Evolutionary conservation across 306 rosid species (phyloP).

Genomic region (apple (Malus domestica)): ASM211411v1 NC_041802.1:14846501-14847000

Average conservation of each 20-base stretch:
- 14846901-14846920: constrained; percentile 15
- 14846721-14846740: neutral
- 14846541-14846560: neutral
- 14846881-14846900: neutral
- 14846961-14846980: neutral
- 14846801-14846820: constrained; percentile 30
- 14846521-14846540: constrained; percentile 13
- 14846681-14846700: constrained; percentile 15
- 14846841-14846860: constrained; percentile 5
- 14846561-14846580: neutral
- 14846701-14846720: neutral
- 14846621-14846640: neutral
- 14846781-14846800: constrained; percentile 19
- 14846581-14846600: neutral
- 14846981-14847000: constrained; percentile 39
- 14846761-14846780: constrained; percentile 31
- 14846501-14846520: constrained; percentile 17
- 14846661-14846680: neutral
- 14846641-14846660: neutral
- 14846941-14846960: constrained; percentile 28
- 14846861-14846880: neutral
- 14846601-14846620: neutral
- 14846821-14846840: constrained; percentile 10
- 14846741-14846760: constrained; percentile 32
- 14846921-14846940: constrained; percentile 27